Base-by-base conservation (phyloP, 352 stramenopile species). In the Pythium biforme region DNA sequence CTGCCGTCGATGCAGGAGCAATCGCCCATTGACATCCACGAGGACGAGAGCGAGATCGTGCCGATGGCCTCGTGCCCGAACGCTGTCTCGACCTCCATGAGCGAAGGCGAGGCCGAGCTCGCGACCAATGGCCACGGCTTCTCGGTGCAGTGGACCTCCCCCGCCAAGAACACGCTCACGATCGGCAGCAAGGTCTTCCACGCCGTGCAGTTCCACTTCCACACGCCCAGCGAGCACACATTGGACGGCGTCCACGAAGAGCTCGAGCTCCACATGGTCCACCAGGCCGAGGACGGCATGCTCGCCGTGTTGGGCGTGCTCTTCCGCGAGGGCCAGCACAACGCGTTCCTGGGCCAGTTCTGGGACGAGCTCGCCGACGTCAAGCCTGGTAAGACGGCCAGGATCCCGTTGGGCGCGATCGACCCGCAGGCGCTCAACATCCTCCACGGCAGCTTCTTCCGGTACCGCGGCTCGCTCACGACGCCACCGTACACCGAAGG, bases 401-500 rank as follows among this genome's bases (percentile, higher is more conserved):
- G 64, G 40, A 65, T 74, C 5, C 46, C 52, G 9, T 31, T 88
- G 12, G 75, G 76, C 47, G 65, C 68, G 23, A 79, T 89, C 58
- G 59, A 69, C 22, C 67, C 43, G 15, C 22, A 43, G n/a, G 40
- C 47, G 11, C 70, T 80, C n/a, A 46, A 73, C 39, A 54, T 83
- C 15, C 55, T 76, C 41, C 43, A 70, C 8, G 79, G 79, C 33
- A 57, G 65, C 31, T 79, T 85, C 56, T 90, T 78, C 68, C 74
- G 78, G 46, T 90, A 90, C 74, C 49, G 50, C 15, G 83, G 83
- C 17, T 90, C 80, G 45, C 70, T 92, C 27, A 92, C 83, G n/a
- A 92, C 83, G n/a, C 78, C 83, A 12, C 83, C 83, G 27, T 92
- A 86, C 72, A 76, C 76, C 25, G 83, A 92, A 62, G 80, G 81